Evolutionary conservation across 768 basidiomycete species (phyloP).

Genomic region (Lactarius psammicola): DNA sequence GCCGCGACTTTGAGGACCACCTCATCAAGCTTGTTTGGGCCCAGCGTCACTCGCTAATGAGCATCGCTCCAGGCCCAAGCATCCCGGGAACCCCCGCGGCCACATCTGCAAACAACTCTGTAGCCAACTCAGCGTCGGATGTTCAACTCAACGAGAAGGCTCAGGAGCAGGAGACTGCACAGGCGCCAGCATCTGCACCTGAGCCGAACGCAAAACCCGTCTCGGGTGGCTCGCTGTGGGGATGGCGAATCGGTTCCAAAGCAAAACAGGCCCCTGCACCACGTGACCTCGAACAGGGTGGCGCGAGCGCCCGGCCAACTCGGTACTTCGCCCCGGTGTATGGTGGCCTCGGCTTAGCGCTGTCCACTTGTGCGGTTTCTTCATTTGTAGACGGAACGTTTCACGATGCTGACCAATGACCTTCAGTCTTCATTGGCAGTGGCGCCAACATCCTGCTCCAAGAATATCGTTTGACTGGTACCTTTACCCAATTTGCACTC

Average conservation of each 20-base stretch:
- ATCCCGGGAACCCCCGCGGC: slow-evolving; percentile 40
- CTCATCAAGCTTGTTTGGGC: slow-evolving; percentile 81
- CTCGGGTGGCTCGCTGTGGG: slow-evolving; percentile 31
- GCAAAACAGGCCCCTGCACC: slow-evolving; percentile 28
- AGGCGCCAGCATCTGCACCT: not conserved
- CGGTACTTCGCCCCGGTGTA: slow-evolving; percentile 73
- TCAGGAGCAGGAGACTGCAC: slow-evolving; percentile 26
- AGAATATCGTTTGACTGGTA: slow-evolving; percentile 67
- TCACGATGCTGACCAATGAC: not conserved
- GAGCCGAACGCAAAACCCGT: slow-evolving; percentile 18
- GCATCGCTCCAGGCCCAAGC: slow-evolving; percentile 21
- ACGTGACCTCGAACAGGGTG: slow-evolving; percentile 53
- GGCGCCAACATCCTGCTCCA: slow-evolving; percentile 58
- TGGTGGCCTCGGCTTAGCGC: slow-evolving; percentile 62
- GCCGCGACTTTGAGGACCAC: slow-evolving; percentile 68
- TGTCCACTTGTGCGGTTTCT: slow-evolving; percentile 57
- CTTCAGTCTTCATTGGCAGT: slow-evolving; percentile 63
- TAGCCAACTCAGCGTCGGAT: slow-evolving; percentile 51
- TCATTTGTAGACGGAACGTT: not conserved
- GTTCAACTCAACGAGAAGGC: slow-evolving; percentile 55
- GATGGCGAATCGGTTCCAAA: slow-evolving; percentile 34
- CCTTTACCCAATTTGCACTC: slow-evolving; percentile 62
- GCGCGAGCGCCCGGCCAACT: slow-evolving; percentile 37
- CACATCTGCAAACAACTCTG: slow-evolving; percentile 48
- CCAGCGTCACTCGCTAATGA: slow-evolving; percentile 33